Conservation (phyloP, 257 asterid genomes). For the Ligustrum vulgare region DNA sequence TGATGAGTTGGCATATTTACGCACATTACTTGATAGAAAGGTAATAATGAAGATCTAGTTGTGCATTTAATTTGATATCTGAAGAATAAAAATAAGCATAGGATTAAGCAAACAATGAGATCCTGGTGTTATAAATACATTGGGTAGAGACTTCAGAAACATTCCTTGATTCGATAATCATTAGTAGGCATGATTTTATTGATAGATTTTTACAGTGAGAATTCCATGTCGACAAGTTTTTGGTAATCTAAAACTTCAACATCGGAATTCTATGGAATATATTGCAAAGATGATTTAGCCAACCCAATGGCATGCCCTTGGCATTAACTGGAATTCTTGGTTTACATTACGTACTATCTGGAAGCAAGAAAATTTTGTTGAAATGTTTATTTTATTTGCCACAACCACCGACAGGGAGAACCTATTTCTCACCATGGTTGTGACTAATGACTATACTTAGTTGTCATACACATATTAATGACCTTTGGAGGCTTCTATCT, state of each 20-base stretch:
- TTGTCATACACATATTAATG: neutral
- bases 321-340: constrained; percentile 1
- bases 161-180: neutral
- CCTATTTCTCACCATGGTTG: neutral
- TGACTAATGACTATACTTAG: constrained; percentile 11
- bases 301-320: neutral
- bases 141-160: neutral
- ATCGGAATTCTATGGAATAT: neutral
- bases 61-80: neutral
- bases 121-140: neutral
- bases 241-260: neutral
- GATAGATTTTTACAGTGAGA: neutral
- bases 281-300: neutral
- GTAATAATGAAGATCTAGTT: neutral
- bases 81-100: neutral
- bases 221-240: neutral
- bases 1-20: neutral
- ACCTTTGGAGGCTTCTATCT: neutral
- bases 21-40: neutral
- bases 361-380: neutral
- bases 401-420: neutral
- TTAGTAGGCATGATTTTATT: neutral
- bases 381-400: neutral
- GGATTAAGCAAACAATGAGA: neutral
- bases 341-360: neutral